These are phyloP conservation scores for Penicillium sp. DNA, from an alignment of 2,329 filamentous ascomycete species.

Conservation along the genomic window DNA sequence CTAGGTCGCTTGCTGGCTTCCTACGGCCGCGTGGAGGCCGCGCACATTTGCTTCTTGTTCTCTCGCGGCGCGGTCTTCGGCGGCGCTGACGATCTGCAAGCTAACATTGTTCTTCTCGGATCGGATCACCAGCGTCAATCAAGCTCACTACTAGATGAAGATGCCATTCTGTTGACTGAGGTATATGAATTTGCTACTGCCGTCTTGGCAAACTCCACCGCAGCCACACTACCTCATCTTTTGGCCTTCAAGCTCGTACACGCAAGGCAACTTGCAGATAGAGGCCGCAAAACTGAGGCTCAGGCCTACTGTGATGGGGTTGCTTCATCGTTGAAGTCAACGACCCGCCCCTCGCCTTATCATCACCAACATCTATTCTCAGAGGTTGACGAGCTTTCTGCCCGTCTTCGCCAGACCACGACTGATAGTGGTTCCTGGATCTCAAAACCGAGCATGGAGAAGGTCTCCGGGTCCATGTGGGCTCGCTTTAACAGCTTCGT, in stretches of 20 bases:
- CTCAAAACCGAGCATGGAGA: conserved; percentile 90
- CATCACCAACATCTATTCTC: conserved; percentile 70
- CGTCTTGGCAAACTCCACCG: conserved; percentile 55
- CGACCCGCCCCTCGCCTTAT: conserved; percentile 79
- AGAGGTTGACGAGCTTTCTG: conserved; percentile 75
- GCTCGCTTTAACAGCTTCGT: conserved; percentile 96
- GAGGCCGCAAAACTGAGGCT: conserved; percentile 74
- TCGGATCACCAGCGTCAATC: conserved; percentile 69
- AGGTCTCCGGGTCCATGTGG: conserved; percentile 85
- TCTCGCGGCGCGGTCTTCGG: conserved; percentile 68
- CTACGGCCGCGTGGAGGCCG: conserved; percentile 85
- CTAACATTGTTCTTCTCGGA: conserved; percentile 76
- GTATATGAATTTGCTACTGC: conserved; percentile 87
- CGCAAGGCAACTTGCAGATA: conserved; percentile 75
- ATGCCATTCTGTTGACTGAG: conserved; percentile 89
- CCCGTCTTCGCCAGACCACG: conserved; percentile 76
- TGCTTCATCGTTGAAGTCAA: conserved; percentile 65
- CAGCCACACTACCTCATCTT: conserved; percentile 67
- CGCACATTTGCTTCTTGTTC: conserved; percentile 90
- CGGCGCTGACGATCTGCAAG: conserved; percentile 72
- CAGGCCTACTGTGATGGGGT: conserved; percentile 89
- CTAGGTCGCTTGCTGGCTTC: conserved; percentile 75
- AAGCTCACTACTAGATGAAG: conserved; percentile 68
- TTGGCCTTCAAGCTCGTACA: conserved; percentile 88
- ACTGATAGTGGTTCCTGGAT: conserved; percentile 82